These are phyloP conservation scores for Gonapodya prolifera DNA, from an alignment of 192 early-diverging fungal genomes.

Conservation along the genomic window DNA sequence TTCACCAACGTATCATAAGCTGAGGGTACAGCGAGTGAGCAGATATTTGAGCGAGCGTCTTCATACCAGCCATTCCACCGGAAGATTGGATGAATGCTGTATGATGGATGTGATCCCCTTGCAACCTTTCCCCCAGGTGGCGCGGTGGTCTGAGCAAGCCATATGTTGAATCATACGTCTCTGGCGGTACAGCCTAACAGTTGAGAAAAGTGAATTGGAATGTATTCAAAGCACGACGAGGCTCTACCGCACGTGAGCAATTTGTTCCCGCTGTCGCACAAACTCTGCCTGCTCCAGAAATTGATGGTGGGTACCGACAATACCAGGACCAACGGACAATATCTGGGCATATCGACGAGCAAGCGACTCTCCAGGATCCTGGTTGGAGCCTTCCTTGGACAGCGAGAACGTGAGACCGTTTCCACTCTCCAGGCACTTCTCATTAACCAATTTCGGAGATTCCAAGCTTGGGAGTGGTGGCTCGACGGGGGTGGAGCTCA, in stretches of 20 bases:
- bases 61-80: neutral
- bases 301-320: neutral
- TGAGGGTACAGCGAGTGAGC: too few species aligned
- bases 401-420: too few species aligned
- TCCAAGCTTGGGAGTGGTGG: neutral
- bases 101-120: neutral
- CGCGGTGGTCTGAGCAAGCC: neutral
- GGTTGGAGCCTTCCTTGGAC: too few species aligned
- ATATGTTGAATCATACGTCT: neutral
- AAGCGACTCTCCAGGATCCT: neutral
- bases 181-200: neutral
- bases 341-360: neutral
- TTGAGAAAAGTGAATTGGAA: neutral
- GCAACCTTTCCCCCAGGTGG: neutral
- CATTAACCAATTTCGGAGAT: neutral
- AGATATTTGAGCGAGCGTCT: neutral
- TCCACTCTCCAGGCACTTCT: neutral
- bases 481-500: neutral
- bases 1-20: too few species aligned
- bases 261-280: neutral
- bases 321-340: neutral
- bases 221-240: neutral
- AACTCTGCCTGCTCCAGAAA: neutral
- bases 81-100: neutral
- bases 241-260: neutral